Evolutionary conservation across 2,329 filamentous ascomycete genomes (phyloP).

Genomic region (Aspergillus fischeri): DNA sequence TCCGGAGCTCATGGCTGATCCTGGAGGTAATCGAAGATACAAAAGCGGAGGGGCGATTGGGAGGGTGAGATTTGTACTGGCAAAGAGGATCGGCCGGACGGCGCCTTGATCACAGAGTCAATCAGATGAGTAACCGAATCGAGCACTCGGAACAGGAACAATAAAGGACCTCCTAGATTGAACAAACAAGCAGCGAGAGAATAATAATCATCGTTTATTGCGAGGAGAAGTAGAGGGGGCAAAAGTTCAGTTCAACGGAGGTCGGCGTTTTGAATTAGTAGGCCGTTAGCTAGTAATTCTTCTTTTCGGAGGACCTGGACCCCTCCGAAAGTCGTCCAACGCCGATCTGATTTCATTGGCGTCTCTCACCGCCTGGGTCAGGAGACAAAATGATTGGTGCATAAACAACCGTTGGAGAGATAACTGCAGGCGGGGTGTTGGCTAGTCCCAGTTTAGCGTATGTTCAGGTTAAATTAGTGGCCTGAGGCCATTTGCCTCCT

Average conservation of each 20-base stretch:
- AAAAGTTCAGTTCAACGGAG: background rate
- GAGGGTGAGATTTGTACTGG: background rate
- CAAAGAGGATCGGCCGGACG: background rate
- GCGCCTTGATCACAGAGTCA: background rate
- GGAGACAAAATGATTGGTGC: background rate
- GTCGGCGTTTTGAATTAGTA: background rate
- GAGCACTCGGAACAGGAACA: background rate
- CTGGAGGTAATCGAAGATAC: constrained; percentile 5
- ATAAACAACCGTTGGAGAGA: background rate
- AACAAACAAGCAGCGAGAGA: background rate
- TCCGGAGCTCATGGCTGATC: constrained; percentile 42
- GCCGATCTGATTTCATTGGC: constrained; percentile 1
- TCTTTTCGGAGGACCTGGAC: background rate
- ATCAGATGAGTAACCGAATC: background rate
- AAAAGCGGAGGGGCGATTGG: background rate
- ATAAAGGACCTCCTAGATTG: background rate
- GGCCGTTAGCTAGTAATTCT: background rate
- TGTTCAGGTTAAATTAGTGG: background rate
- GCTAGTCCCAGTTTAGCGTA: background rate
- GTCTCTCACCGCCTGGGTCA: background rate
- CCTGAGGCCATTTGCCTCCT: background rate
- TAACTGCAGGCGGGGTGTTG: background rate
- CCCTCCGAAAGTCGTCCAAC: constrained; percentile 1
- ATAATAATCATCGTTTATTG: background rate
- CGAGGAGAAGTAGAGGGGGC: background rate